Percentiles rank a stretch among this genome's conserved stretches.
Conservation (phyloP, 495 filamentous ascomycete genomes). For the Pseudevernia furfuracea region DNA sequence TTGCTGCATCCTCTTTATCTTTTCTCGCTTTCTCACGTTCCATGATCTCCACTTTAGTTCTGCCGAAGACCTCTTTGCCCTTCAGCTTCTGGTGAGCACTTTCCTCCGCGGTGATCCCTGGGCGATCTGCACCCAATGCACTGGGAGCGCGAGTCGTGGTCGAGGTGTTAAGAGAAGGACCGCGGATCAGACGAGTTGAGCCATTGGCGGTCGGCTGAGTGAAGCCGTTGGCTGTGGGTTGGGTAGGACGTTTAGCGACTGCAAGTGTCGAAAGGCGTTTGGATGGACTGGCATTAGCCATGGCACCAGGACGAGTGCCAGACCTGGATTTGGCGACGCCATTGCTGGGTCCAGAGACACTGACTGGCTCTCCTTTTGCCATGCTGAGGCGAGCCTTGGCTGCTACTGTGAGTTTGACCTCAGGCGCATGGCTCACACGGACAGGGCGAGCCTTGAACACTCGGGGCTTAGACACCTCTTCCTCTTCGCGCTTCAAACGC, state of each 20-base stretch:
- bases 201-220: constrained; percentile 16
- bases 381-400: constrained; percentile 50
- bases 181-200: constrained; percentile 10
- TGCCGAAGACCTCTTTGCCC: constrained; percentile 55
- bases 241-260: constrained; percentile 18
- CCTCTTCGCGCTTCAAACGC: constrained; percentile 51
- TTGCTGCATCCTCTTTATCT: constrained; percentile 51
- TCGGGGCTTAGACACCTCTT: constrained; percentile 38
- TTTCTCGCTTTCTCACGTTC: constrained; percentile 45
- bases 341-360: constrained; percentile 7
- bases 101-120: constrained; percentile 13
- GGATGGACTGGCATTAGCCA: not conserved
- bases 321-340: constrained; percentile 26
- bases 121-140: constrained; percentile 6
- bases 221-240: constrained; percentile 11
- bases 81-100: constrained; percentile 35
- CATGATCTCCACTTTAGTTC: constrained; percentile 43
- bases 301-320: constrained; percentile 24
- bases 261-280: constrained; percentile 25
- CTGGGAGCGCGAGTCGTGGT: constrained; percentile 17
- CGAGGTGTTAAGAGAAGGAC: constrained; percentile 11
- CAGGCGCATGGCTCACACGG: constrained; percentile 35
- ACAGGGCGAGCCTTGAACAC: constrained; percentile 60
- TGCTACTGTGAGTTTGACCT: constrained; percentile 43
- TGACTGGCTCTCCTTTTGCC: constrained; percentile 21